phyloP scores from a whole-genome alignment of 805 yeast species.

The Yamadazyma paraphyllophila region DNA sequence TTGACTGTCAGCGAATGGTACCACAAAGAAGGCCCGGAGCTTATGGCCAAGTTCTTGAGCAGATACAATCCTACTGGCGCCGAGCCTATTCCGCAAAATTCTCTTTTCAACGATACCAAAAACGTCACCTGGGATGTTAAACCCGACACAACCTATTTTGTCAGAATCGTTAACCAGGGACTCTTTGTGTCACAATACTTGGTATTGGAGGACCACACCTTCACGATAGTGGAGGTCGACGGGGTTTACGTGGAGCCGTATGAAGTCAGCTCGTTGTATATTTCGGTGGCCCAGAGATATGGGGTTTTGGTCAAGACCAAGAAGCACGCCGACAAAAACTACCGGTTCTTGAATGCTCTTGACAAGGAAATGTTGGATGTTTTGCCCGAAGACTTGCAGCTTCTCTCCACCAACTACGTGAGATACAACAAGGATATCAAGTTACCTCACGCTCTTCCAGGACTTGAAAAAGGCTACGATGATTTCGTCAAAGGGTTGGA shows the following conservation, averaged over 20 bases:
- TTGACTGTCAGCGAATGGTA: constrained; percentile 85
- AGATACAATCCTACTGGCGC: constrained; percentile 95
- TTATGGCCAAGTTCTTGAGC: constrained; percentile 58
- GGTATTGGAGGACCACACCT: constrained; percentile 82
- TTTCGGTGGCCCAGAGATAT: constrained; percentile 92
- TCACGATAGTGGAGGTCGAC: constrained; percentile 88
- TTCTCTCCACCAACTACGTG: constrained; percentile 76
- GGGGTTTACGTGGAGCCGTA: constrained; percentile 82
- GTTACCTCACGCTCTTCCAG: constrained; percentile 30
- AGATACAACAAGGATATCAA: constrained; percentile 49
- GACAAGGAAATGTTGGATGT: constrained; percentile 83
- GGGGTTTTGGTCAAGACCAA: constrained; percentile 76
- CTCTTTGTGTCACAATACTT: constrained; percentile 89
- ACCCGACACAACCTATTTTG: constrained; percentile 81
- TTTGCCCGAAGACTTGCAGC: constrained; percentile 58
- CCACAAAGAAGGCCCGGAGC: constrained; percentile 56
- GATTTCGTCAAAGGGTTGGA: constrained; percentile 43
- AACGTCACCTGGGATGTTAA: constrained; percentile 74
- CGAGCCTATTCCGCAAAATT: constrained; percentile 88
- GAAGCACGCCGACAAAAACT: constrained; percentile 58
- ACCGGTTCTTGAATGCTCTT: constrained; percentile 76
- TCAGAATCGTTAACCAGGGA: constrained; percentile 82
- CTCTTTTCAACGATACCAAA: constrained; percentile 78
- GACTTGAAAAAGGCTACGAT: constrained; percentile 20
- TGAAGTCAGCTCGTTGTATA: constrained; percentile 66